Evolutionary conservation across 1,284 basidiomycete species (phyloP).

Genomic region (Ustilago nuda): DNA sequence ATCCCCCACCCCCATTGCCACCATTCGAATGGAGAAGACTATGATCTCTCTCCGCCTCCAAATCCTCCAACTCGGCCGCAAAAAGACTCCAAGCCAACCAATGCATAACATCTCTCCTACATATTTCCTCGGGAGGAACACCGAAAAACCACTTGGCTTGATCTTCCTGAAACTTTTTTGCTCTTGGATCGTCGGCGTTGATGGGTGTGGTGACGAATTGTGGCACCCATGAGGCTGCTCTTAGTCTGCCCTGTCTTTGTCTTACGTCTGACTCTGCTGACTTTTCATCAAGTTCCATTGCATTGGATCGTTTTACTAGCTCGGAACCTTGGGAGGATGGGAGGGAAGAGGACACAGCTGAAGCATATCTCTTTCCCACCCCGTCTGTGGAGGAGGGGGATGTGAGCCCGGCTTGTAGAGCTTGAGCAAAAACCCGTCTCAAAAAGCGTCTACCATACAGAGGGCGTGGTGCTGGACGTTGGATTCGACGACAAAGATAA

Average conservation of each 20-base stretch:
- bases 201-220: slow-evolving; percentile 51
- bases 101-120: slow-evolving; percentile 56
- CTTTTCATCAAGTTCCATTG: slow-evolving; percentile 15
- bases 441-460: slow-evolving; percentile 47
- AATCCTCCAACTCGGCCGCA: slow-evolving; percentile 49
- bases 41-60: slow-evolving; percentile 49
- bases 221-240: slow-evolving; percentile 53
- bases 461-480: slow-evolving; percentile 45
- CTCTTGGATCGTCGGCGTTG: slow-evolving; percentile 56
- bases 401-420: slow-evolving; percentile 51
- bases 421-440: slow-evolving; percentile 47
- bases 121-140: slow-evolving; percentile 44
- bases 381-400: not conserved
- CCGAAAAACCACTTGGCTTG: slow-evolving; percentile 63
- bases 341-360: slow-evolving; percentile 15
- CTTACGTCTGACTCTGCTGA: slow-evolving; percentile 24
- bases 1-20: not conserved
- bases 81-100: slow-evolving; percentile 67
- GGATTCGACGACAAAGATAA: slow-evolving; percentile 39
- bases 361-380: slow-evolving; percentile 6
- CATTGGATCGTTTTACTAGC: not conserved
- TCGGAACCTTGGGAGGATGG: not conserved
- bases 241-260: slow-evolving; percentile 35
- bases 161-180: slow-evolving; percentile 53
- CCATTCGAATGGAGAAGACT: not conserved